These are phyloP conservation scores for Fusarium sp. DNA, from an alignment of 2,329 filamentous ascomycete genomes.

Conservation along the genomic window DNA sequence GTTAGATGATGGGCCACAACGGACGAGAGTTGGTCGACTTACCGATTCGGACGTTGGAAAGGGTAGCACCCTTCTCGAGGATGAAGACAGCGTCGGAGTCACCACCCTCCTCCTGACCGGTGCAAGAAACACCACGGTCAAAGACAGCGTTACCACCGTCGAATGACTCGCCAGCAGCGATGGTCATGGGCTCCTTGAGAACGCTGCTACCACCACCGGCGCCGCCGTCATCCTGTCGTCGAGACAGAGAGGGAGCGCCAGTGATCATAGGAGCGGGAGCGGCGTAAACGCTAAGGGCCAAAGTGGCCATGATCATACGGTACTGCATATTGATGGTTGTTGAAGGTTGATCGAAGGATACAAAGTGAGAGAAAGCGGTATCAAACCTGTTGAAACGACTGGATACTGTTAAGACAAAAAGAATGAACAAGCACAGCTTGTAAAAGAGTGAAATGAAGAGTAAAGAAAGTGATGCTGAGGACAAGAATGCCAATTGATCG, in stretches of 20 bases:
- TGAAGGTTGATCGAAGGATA: not conserved
- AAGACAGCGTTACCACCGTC: conserved; percentile 46
- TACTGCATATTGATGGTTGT: conserved; percentile 43
- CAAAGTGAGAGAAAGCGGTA: conserved; percentile 9
- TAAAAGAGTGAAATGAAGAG: conserved; percentile 37
- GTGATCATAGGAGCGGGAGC: conserved; percentile 39
- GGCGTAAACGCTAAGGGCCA: conserved; percentile 42
- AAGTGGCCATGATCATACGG: conserved; percentile 43
- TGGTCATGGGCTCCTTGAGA: conserved; percentile 42
- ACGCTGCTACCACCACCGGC: conserved; percentile 35
- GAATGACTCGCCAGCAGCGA: conserved; percentile 44
- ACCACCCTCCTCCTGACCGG: conserved; percentile 45
- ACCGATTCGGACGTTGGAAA: conserved; percentile 61
- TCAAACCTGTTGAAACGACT: conserved; percentile 42
- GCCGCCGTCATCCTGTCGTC: conserved; percentile 30
- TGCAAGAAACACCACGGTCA: conserved; percentile 45
- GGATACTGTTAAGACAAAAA: conserved; percentile 10
- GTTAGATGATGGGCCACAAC: not conserved
- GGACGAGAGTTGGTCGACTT: not conserved
- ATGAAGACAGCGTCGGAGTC: conserved; percentile 57
- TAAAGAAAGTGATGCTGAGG: conserved; percentile 36
- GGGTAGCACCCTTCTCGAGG: conserved; percentile 54
- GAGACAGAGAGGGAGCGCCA: conserved; percentile 30
- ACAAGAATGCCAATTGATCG: conserved; percentile 4
- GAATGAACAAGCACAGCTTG: conserved; percentile 46